These are phyloP conservation scores for Hyphopichia pseudoburtonii DNA, from an alignment of 1,139 yeast species.

Conservation along the genomic window DNA sequence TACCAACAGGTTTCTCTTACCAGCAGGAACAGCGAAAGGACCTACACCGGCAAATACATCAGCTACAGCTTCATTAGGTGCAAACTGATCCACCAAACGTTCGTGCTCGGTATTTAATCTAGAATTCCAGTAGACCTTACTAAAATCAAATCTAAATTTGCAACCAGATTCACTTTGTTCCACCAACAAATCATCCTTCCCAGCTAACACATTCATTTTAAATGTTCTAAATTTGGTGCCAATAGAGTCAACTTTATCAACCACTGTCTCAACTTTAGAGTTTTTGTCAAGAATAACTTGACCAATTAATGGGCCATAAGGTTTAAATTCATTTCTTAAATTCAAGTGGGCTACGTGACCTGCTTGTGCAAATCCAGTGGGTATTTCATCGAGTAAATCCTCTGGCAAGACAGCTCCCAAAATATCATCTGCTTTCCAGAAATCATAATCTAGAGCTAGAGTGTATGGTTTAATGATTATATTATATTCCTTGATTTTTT, in stretches of 20 bases:
- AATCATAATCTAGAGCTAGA: conserved; percentile 64
- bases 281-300: conserved; percentile 90
- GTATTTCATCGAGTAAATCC: conserved; percentile 66
- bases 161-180: conserved; percentile 91
- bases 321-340: conserved; percentile 79
- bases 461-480: conserved; percentile 54
- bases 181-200: conserved; percentile 68
- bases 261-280: conserved; percentile 77
- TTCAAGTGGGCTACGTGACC: conserved; percentile 97
- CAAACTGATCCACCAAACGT: conserved; percentile 63
- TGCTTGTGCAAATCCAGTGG: conserved; percentile 88
- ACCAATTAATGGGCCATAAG: conserved; percentile 79
- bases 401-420: conserved; percentile 76
- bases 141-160: conserved; percentile 80
- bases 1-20: conserved; percentile 74
- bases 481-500: conserved; percentile 46
- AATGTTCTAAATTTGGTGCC: conserved; percentile 89
- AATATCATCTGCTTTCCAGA: conserved; percentile 90
- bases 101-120: conserved; percentile 93
- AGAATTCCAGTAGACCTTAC: conserved; percentile 97
- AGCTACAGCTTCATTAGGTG: conserved; percentile 70
- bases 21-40: conserved; percentile 97
- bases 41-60: conserved; percentile 99
- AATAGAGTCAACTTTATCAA: conserved; percentile 87
- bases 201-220: conserved; percentile 91